Evolutionary conservation across 169 alveolate species (phyloP), one percentile per base, ranked within the genome.

Genomic region (Plasmodium ovale): DNA sequence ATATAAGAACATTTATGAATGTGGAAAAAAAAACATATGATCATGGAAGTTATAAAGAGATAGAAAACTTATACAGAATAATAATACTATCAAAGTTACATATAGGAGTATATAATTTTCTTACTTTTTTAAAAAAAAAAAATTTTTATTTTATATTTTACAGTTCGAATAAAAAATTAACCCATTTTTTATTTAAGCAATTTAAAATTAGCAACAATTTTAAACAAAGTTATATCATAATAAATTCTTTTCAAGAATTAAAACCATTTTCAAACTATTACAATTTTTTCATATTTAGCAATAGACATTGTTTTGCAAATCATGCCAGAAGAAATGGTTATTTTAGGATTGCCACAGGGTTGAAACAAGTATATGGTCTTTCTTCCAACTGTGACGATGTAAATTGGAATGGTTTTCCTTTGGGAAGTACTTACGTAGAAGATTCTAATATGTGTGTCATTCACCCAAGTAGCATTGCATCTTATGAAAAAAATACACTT

Each of bases 141-240:
- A 82, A 82, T 19, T 65, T 33, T 68, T 82, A 37, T 53, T 65
- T 64, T 25, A 6, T 82, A 82, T 82, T 82, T 82, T 82, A 65
- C 31, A 67, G 65, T 82, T 82, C 85, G 16, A 82, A 82, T 65
- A 82, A 82, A 82, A 65, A 82, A 29, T 67, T 68, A 65, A 82
- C 90, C 2, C 16, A 68, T 37, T 29, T 70, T 16, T 42, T 82
- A 65, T 82, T 82, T 53, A 82, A 58, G 33, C 67, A 54, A 29
- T 65, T 65, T 82, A 82, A 82, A 64, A 67, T 82, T 53, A 23
- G 44, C 0, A 82, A 67, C n/a, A 23, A 51, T 39, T 82, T 65
- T 53, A 65, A 68, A 67, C 39, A 42, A 49, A 21, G 58, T 23
- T 82, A 56, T 59, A 64, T 16, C 10, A 31, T 82, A 53, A 68